Conservation (phyloP, 208 protist genomes). For the Leishmania braziliensis region DNA sequence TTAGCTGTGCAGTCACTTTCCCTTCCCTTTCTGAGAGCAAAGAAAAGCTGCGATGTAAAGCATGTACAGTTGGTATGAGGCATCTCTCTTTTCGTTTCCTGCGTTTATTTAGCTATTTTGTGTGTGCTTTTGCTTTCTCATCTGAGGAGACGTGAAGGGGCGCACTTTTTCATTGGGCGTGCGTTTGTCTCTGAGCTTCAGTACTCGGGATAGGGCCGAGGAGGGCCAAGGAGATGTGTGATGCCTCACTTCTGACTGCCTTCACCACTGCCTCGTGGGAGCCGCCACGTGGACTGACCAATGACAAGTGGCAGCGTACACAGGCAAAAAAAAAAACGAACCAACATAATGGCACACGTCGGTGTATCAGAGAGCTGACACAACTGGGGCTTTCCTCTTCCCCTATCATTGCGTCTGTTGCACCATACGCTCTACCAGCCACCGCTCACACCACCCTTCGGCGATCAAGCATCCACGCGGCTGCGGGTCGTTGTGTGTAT, state of each 20-base stretch:
- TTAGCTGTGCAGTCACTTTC: not conserved
- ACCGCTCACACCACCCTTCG: not conserved
- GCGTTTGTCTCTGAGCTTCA: not conserved
- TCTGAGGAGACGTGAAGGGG: not conserved
- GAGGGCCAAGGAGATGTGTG: not conserved
- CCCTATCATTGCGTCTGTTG: not conserved
- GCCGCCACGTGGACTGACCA: not conserved
- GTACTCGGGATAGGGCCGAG: not conserved
- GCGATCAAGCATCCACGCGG: not conserved
- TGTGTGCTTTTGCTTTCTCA: not conserved
- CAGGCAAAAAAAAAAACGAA: not conserved
- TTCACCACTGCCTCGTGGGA: not conserved
- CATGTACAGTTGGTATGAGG: not conserved
- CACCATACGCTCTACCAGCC: not conserved
- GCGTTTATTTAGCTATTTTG: constrained; percentile 10
- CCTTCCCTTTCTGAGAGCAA: not conserved
- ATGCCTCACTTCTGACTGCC: not conserved
- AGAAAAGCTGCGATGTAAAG: constrained; percentile 2
- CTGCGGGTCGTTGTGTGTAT: not conserved
- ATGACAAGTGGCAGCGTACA: not conserved
- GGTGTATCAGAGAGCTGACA: not conserved
- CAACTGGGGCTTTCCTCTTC: not conserved
- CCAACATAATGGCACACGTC: not conserved
- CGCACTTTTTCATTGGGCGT: not conserved
- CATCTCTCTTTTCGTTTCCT: constrained; percentile 11